Evolutionary conservation across 2,329 filamentous ascomycete species (phyloP).

Genomic region (Ophiostoma ulmi): DNA sequence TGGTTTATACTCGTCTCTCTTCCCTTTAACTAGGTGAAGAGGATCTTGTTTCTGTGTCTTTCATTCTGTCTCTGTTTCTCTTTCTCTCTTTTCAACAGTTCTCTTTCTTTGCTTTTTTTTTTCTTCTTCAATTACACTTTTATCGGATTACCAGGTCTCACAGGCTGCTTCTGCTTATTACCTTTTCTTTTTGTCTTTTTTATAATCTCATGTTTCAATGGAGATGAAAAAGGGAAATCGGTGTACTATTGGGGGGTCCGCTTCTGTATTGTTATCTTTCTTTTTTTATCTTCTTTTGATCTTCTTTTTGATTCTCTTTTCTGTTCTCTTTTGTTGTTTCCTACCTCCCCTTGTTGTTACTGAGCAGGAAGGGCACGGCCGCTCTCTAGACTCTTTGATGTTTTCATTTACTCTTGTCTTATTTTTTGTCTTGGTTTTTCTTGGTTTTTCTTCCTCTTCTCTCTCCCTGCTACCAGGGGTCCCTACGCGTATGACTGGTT

Average conservation of each 20-base stretch:
- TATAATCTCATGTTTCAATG: conserved; percentile 20
- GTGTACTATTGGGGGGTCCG: background rate
- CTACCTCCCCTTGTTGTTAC: conserved; percentile 16
- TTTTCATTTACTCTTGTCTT: conserved; percentile 19
- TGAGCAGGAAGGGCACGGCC: conserved; percentile 22
- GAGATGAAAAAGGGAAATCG: background rate
- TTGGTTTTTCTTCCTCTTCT: conserved; percentile 28
- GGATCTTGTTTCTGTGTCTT: background rate
- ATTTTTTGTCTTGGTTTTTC: conserved; percentile 23
- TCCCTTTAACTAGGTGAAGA: background rate
- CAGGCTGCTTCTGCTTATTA: conserved; percentile 15
- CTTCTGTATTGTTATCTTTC: background rate
- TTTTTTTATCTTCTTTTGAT: background rate
- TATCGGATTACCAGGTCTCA: conserved; percentile 20
- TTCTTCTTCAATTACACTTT: background rate
- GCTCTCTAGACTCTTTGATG: conserved; percentile 27
- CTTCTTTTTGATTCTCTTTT: background rate
- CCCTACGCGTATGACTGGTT: conserved; percentile 45
- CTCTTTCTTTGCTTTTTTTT: background rate
- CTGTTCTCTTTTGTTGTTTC: conserved; percentile 6
- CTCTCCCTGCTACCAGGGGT: background rate
- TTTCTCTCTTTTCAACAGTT: background rate
- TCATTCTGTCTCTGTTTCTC: background rate
- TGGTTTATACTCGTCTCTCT: background rate
- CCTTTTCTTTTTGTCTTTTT: conserved; percentile 25